Percentiles rank a stretch among this genome's conserved stretches.
phyloP scores from a whole-genome alignment of 2,329 filamentous ascomycete genomes.

The Alternaria brassicicola region DNA sequence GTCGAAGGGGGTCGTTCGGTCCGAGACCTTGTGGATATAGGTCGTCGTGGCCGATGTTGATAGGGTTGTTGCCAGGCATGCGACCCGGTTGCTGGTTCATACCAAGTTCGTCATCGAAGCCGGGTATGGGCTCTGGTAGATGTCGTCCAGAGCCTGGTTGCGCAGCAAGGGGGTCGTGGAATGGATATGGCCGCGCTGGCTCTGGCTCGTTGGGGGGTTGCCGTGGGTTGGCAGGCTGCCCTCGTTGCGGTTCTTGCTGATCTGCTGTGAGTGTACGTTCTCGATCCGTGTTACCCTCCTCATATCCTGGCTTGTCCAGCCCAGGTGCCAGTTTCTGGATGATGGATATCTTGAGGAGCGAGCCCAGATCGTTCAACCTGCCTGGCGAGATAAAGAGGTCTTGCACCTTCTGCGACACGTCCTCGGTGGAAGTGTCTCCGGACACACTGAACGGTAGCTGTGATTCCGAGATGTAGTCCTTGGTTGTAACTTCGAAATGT shows the following conservation, averaged over 20 bases:
- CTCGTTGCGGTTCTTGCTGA: conserved; percentile 45
- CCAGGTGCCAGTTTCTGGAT: conserved; percentile 83
- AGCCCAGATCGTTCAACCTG: conserved; percentile 70
- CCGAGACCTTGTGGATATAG: conserved; percentile 86
- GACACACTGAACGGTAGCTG: conserved; percentile 60
- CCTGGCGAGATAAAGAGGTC: conserved; percentile 75
- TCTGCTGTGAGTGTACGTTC: conserved; percentile 48
- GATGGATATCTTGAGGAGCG: conserved; percentile 75
- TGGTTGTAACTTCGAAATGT: conserved; percentile 73
- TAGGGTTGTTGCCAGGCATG: conserved; percentile 60
- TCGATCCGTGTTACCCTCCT: conserved; percentile 56
- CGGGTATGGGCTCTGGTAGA: conserved; percentile 81
- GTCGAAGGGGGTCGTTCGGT: conserved; percentile 79
- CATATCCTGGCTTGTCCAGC: conserved; percentile 78
- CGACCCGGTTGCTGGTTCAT: conserved; percentile 70
- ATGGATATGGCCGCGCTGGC: conserved; percentile 71
- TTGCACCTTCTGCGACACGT: conserved; percentile 52
- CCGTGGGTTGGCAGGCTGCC: conserved; percentile 50
- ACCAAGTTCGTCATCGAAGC: conserved; percentile 92
- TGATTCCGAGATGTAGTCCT: conserved; percentile 74
- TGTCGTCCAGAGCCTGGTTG: conserved; percentile 63
- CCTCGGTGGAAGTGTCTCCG: conserved; percentile 55
- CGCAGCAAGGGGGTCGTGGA: conserved; percentile 70
- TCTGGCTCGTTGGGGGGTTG: conserved; percentile 58
- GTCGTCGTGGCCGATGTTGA: conserved; percentile 82